Conservation (phyloP, 495 filamentous ascomycete species). For the Hypoxylon lenormandii region DNA sequence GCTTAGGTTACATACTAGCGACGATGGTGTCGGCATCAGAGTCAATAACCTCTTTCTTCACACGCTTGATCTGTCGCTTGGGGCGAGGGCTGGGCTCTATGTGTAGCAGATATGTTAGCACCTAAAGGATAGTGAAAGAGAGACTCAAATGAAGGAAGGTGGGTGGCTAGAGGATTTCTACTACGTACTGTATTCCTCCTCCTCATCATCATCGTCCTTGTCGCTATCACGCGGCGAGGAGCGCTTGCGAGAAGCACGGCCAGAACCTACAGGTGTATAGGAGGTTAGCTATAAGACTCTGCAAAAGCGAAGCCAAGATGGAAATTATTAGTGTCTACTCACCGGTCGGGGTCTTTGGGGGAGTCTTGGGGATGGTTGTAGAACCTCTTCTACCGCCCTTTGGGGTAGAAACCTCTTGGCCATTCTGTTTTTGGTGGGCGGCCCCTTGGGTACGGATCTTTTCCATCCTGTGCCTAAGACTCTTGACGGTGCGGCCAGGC, state of each 20-base stretch:
- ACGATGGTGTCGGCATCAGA: not conserved
- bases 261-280: no score
- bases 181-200: conserved; percentile 13
- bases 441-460: conserved; percentile 33
- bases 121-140: not conserved
- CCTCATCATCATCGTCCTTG: not conserved
- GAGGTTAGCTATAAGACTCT: no score
- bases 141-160: not conserved
- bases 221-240: not conserved
- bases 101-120: conserved; percentile 9
- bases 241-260: no score
- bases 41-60: not conserved
- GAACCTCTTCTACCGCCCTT: not conserved
- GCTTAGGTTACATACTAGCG: not conserved
- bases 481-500: conserved; percentile 48
- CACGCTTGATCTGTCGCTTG: not conserved
- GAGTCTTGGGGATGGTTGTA: not conserved
- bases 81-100: not conserved
- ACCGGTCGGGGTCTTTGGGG: no score
- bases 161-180: not conserved
- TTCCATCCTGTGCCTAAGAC: conserved; percentile 28
- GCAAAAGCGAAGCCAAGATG: no score
- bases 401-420: not conserved
- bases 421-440: not conserved
- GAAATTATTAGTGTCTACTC: no score